Percentiles rank a stretch among this genome's conserved stretches.
Conservation (phyloP, 2,329 filamentous ascomycete genomes). For the Aspergillus pseudotamarii region DNA sequence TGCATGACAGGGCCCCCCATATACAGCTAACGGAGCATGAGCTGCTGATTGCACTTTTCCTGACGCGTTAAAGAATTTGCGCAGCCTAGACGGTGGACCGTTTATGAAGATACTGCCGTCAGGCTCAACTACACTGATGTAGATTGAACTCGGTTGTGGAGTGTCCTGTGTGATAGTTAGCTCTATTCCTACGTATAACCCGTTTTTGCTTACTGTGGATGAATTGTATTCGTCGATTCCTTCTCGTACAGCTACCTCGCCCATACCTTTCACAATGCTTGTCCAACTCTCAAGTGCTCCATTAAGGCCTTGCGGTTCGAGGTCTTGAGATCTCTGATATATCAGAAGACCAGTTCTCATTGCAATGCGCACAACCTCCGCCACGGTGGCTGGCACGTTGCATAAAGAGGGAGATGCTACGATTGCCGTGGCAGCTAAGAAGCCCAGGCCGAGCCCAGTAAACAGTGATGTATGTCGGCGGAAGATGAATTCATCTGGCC, state of each 20-base stretch:
- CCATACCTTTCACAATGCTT: conserved; percentile 26
- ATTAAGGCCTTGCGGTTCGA: conserved; percentile 40
- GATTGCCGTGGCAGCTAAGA: conserved; percentile 49
- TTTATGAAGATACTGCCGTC: conserved; percentile 27
- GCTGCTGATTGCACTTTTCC: conserved; percentile 26
- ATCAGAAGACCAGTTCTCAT: conserved; percentile 54
- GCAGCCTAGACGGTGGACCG: conserved; percentile 29
- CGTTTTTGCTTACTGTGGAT: conserved; percentile 8
- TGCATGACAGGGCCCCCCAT: conserved; percentile 40
- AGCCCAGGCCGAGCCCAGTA: conserved; percentile 49
- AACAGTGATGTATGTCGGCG: neutral
- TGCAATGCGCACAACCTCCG: conserved; percentile 47
- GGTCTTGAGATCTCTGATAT: conserved; percentile 44
- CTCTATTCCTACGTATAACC: neutral
- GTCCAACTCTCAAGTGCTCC: conserved; percentile 28
- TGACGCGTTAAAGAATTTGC: conserved; percentile 23
- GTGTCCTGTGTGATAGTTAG: conserved; percentile 12
- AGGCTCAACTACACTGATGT: conserved; percentile 27
- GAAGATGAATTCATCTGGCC: neutral
- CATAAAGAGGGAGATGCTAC: conserved; percentile 41
- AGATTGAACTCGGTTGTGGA: conserved; percentile 22
- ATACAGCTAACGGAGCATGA: conserved; percentile 28
- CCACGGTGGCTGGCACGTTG: conserved; percentile 45
- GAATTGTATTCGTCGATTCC: conserved; percentile 27
- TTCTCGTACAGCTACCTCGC: conserved; percentile 23